These are phyloP conservation scores for Tinospora cordifolia DNA, from an alignment of 164 flowering plant genomes.

Conservation along the genomic window DNA sequence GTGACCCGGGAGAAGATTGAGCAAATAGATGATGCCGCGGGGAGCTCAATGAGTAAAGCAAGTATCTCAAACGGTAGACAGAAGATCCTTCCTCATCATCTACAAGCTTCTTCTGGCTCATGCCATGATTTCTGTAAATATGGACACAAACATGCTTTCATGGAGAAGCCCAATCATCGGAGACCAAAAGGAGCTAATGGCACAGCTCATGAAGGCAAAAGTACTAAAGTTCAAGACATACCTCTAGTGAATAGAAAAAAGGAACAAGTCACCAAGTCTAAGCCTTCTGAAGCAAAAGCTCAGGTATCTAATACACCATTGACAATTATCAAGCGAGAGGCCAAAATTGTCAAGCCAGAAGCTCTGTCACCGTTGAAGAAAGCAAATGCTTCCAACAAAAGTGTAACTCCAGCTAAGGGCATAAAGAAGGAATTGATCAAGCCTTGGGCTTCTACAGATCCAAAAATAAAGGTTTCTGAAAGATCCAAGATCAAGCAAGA, in stretches of 20 bases:
- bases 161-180: slow-evolving; percentile 32
- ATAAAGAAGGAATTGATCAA: background rate
- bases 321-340: slow-evolving; percentile 17
- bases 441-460: background rate
- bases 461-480: background rate
- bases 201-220: slow-evolving; percentile 9
- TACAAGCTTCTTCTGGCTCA: slow-evolving; percentile 80
- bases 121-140: slow-evolving; percentile 91
- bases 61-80: slow-evolving; percentile 24
- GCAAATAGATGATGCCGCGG: slow-evolving; percentile 11
- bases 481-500: background rate
- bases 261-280: slow-evolving; percentile 15
- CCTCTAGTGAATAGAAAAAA: slow-evolving; percentile 18
- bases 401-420: background rate
- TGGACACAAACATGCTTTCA: slow-evolving; percentile 45
- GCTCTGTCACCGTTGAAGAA: background rate
- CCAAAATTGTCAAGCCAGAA: slow-evolving; percentile 4
- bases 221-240: slow-evolving; percentile 8
- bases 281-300: slow-evolving; percentile 15
- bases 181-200: slow-evolving; percentile 17
- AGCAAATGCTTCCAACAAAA: background rate
- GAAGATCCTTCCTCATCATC: slow-evolving; percentile 44
- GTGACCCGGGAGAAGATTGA: slow-evolving; percentile 18
- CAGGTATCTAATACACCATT: slow-evolving; percentile 9
- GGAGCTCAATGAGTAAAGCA: slow-evolving; percentile 34